Percentiles rank a stretch among this genome's conserved stretches.
Conservation (phyloP, 169 alveolate species). For the Miamiensis avidus region DNA sequence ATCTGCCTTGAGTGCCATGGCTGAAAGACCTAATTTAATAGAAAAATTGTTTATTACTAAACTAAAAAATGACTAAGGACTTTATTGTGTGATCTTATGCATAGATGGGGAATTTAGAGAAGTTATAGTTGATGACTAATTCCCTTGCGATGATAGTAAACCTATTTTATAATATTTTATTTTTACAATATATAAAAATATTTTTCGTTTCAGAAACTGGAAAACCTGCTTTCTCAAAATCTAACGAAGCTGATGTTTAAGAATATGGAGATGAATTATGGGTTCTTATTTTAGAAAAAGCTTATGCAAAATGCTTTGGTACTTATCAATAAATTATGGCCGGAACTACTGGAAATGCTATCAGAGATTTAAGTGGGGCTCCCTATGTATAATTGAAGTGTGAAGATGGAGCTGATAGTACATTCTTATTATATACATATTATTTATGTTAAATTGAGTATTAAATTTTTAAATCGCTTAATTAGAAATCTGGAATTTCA, state of each 20-base stretch:
- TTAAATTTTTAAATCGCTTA: too few relatives aligned
- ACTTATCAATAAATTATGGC: constrained; percentile 54
- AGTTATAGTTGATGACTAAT: constrained; percentile 67
- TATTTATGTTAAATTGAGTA: too few relatives aligned
- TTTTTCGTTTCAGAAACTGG: too few relatives aligned
- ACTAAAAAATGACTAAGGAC: background rate
- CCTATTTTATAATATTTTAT: too few relatives aligned
- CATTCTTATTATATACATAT: too few relatives aligned
- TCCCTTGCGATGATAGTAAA: constrained; percentile 72
- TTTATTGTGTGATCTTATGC: background rate
- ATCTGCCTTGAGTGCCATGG: constrained; percentile 69
- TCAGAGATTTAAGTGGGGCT: constrained; percentile 74
- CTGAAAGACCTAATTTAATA: constrained; percentile 63
- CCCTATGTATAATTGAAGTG: constrained; percentile 39
- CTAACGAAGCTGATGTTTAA: background rate
- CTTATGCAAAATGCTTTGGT: constrained; percentile 33
- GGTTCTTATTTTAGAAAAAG: constrained; percentile 31
- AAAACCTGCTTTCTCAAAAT: constrained; percentile 34
- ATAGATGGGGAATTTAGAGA: constrained; percentile 57
- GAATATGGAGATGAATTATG: constrained; percentile 27
- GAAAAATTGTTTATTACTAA: constrained; percentile 76
- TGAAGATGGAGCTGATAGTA: constrained; percentile 19
- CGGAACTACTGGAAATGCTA: constrained; percentile 71
- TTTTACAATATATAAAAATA: too few relatives aligned
- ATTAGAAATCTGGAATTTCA: constrained; percentile 32